These are phyloP conservation scores for Leccinum longicurvipes DNA, from an alignment of 768 basidiomycete species.

Conservation along the genomic window DNA sequence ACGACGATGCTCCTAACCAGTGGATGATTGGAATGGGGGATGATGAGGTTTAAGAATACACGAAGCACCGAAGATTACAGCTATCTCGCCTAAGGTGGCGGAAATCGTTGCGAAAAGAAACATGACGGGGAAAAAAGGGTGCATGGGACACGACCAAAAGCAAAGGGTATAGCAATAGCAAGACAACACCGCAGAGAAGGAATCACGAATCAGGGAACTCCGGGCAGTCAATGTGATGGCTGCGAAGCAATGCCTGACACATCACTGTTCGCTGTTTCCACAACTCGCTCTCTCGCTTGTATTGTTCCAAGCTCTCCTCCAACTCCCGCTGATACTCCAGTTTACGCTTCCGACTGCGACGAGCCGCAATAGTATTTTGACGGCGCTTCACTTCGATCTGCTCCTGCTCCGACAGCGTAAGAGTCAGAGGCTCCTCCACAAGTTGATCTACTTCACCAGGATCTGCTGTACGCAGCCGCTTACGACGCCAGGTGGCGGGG, in stretches of 20 bases:
- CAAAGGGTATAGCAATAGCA: slow-evolving; percentile 7
- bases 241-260: slow-evolving; percentile 49
- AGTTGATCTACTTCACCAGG: slow-evolving; percentile 49
- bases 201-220: slow-evolving; percentile 37
- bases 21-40: slow-evolving; percentile 36
- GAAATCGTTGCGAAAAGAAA: slow-evolving; percentile 8
- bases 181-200: not conserved
- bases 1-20: slow-evolving; percentile 56
- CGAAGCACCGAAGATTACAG: slow-evolving; percentile 44
- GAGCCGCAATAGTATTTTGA: slow-evolving; percentile 83
- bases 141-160: not conserved
- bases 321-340: slow-evolving; percentile 63
- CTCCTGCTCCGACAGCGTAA: slow-evolving; percentile 54
- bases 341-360: slow-evolving; percentile 75
- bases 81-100: slow-evolving; percentile 2
- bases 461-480: slow-evolving; percentile 49
- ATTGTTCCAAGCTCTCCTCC: slow-evolving; percentile 50
- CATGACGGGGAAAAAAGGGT: not conserved
- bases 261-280: slow-evolving; percentile 57
- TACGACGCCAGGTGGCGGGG: slow-evolving; percentile 66
- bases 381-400: slow-evolving; percentile 77
- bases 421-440: slow-evolving; percentile 23
- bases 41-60: slow-evolving; percentile 31
- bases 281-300: slow-evolving; percentile 56
- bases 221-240: slow-evolving; percentile 57